Conservation (phyloP, 2,329 filamentous ascomycete species). For the Pyricularia grisea region DNA sequence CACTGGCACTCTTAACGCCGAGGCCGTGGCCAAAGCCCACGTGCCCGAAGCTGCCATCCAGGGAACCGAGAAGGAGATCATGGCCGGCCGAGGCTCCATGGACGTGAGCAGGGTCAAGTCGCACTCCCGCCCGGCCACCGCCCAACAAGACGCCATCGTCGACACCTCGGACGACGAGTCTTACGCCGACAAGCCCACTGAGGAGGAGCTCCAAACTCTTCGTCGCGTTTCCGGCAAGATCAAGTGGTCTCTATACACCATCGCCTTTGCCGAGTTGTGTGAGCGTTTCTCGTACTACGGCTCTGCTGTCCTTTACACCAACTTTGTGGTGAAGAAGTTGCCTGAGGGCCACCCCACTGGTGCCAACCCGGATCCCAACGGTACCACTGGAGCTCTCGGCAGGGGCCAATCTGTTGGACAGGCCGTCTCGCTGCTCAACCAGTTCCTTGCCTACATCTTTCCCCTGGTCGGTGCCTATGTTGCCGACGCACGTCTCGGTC, state of each 20-base stretch:
- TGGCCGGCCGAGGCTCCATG: constrained; percentile 4
- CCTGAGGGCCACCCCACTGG: constrained; percentile 46
- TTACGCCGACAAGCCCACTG: constrained; percentile 33
- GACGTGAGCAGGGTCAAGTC: neutral
- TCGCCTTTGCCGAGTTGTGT: constrained; percentile 65
- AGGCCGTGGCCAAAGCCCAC: constrained; percentile 5
- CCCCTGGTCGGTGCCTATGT: constrained; percentile 40
- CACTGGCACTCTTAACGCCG: neutral
- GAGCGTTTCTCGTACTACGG: constrained; percentile 76
- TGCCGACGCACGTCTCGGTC: constrained; percentile 52
- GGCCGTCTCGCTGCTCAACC: constrained; percentile 42
- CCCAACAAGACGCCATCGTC: neutral
- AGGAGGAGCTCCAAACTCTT: constrained; percentile 52
- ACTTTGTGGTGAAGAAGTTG: constrained; percentile 50
- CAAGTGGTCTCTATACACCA: constrained; percentile 56
- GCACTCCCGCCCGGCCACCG: neutral
- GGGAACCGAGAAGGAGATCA: constrained; percentile 6
- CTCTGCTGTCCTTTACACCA: constrained; percentile 58
- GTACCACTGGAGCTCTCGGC: constrained; percentile 41
- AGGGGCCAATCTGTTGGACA: constrained; percentile 52
- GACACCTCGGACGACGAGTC: constrained; percentile 3
- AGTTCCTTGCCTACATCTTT: constrained; percentile 53
- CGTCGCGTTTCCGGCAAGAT: constrained; percentile 55
- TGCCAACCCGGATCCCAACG: constrained; percentile 23
- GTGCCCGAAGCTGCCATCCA: constrained; percentile 5